A percentile compares a stretch with the other conserved stretches of the same genome.
These are phyloP conservation scores for Nemania sp. DNA, from an alignment of 2,329 filamentous ascomycete species.

Conservation along the genomic window DNA sequence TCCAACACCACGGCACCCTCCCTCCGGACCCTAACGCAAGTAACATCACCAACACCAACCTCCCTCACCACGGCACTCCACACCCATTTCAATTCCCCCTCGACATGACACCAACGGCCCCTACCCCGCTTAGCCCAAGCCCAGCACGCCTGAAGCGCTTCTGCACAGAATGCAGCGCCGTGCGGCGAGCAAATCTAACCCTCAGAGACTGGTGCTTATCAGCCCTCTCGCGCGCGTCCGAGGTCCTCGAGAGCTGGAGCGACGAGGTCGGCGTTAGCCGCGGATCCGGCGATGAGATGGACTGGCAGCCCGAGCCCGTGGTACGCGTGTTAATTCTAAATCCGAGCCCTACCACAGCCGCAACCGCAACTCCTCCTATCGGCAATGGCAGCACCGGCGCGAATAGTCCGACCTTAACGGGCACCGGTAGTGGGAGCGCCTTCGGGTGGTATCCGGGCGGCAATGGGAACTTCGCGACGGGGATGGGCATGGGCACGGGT, in stretches of 20 bases:
- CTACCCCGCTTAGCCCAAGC: not conserved
- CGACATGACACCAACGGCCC: not conserved
- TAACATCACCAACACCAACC: not conserved
- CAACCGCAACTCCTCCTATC: too few species aligned
- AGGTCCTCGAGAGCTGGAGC: slow-evolving; percentile 43
- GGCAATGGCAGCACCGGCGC: too few species aligned
- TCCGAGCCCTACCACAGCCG: not conserved
- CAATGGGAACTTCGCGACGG: not conserved
- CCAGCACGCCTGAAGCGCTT: slow-evolving; percentile 8
- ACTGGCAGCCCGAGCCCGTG: slow-evolving; percentile 52
- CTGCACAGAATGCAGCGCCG: slow-evolving; percentile 48
- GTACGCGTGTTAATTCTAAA: slow-evolving; percentile 44
- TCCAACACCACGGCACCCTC: not conserved
- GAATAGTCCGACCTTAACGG: too few species aligned
- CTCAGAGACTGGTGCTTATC: slow-evolving; percentile 43
- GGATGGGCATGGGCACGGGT: not conserved
- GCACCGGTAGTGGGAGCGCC: not conserved
- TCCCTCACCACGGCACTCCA: not conserved
- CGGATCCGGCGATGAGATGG: slow-evolving; percentile 49
- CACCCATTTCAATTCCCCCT: not conserved
- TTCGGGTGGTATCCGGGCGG: not conserved
- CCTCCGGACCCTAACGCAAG: not conserved
- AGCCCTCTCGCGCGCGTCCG: slow-evolving; percentile 19
- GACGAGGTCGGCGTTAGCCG: slow-evolving; percentile 45
- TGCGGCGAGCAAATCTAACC: slow-evolving; percentile 46